phyloP scores from a whole-genome alignment of 179 eudicot species.

The Corrigiola litoralis region DNA sequence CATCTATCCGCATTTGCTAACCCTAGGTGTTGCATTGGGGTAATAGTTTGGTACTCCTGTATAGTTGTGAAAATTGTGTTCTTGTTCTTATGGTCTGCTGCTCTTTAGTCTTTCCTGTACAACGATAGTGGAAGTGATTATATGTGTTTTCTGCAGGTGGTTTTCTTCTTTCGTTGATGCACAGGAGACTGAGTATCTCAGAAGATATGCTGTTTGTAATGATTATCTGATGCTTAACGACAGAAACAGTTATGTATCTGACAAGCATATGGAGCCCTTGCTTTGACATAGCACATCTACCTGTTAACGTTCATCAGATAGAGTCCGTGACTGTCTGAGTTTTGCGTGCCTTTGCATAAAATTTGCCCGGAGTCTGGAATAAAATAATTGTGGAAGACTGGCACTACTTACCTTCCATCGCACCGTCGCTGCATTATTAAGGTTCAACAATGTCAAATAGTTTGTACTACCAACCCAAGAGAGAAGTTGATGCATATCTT shows the following conservation, averaged over 20 bases:
- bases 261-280: neutral
- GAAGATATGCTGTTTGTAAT: neutral
- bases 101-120: neutral
- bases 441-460: slow-evolving; percentile 44
- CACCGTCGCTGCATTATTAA: neutral
- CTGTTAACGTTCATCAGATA: neutral
- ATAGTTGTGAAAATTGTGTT: too few relatives aligned
- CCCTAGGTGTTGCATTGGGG: too few relatives aligned
- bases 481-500: slow-evolving; percentile 39
- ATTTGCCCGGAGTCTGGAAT: too few relatives aligned
- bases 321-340: slow-evolving; percentile 3
- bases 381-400: neutral
- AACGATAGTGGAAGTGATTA: neutral
- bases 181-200: neutral
- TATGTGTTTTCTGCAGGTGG: slow-evolving; percentile 2
- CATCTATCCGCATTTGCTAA: too few relatives aligned
- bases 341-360: neutral
- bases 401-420: neutral
- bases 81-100: neutral
- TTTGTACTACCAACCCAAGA: slow-evolving; percentile 42
- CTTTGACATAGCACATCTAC: neutral
- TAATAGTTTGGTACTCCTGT: too few relatives aligned
- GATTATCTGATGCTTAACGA: neutral
- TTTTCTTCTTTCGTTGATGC: neutral
- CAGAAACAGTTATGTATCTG: neutral